Evolutionary conservation across 1,139 yeast species (phyloP), one percentile per base, ranked within the genome.

Genomic region (Nakaseomyces bracarensis): DNA sequence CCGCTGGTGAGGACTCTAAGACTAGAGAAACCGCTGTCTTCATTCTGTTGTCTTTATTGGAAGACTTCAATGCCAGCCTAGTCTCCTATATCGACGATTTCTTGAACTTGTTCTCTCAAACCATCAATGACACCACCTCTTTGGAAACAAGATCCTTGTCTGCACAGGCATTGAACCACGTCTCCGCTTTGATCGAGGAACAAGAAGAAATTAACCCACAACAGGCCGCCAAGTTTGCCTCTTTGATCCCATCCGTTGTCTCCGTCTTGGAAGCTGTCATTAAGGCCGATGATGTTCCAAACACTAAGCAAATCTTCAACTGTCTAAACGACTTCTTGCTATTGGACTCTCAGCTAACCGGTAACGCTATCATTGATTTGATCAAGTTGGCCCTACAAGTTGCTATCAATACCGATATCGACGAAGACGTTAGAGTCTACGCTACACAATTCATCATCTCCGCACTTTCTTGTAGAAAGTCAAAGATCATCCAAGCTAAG

Each of bases 371-470:
- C 53, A 68, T 79, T 42, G 78, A 72, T 46, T 74, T 91, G 55
- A 69, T 87, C 49, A 76, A 78, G 53, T 74, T 86, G 56, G 77
- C 87, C 72, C 68, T 82, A 51, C 86, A 85, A 63, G 77, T 89
- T 52, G 77, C 95, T 28, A 64, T 77, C 46, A 79, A 83, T 64
- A 67, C 71, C 29, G 71, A 71, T 39, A 65, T 83, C 45, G 95
- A 85, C 49, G 87, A 82, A 52, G 96, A 87, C 57, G 74, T 75
- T 63, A 79, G 97, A 67, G 74, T 75, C 47, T 84, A 81, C 58
- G 93, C 95, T 39, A 72, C 93, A 55, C 91, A 83, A 60, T 87
- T 87, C 61, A 74, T 91, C 52, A 81, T 83, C 48, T 77, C 93
- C 40, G 82, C 85, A 49, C 79, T 84, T 41, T 70, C 79, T 35